A percentile compares a stretch with the other conserved stretches of the same genome.
Evolutionary conservation across 164 flowering plant genomes (phyloP).

Genomic region (Magnolia sinica): DNA sequence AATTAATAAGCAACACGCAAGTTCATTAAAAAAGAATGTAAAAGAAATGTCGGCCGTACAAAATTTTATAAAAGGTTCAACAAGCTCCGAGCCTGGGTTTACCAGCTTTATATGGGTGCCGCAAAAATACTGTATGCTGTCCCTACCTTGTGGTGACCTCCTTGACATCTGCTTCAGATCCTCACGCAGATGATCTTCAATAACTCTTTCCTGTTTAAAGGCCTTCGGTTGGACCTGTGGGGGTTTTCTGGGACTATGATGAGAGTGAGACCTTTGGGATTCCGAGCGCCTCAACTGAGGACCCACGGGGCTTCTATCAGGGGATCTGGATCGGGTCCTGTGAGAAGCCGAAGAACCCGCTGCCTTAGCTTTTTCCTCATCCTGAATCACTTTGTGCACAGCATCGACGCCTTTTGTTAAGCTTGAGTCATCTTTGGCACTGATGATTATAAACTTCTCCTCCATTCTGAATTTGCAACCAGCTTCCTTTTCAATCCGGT

Average conservation of each 20-base stretch:
- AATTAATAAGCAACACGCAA: constrained; percentile 37
- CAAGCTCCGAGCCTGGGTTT: constrained; percentile 31
- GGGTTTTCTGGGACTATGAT: constrained; percentile 46
- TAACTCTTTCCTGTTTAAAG: constrained; percentile 52
- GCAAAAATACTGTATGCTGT: constrained; percentile 41
- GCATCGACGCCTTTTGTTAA: constrained; percentile 95
- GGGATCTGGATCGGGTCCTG: constrained; percentile 59
- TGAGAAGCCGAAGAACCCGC: constrained; percentile 53
- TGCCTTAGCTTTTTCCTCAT: constrained; percentile 48
- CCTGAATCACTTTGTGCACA: constrained; percentile 77
- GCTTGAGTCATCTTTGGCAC: constrained; percentile 82
- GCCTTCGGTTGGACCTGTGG: constrained; percentile 19
- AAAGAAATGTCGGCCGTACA: neutral
- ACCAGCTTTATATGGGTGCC: constrained; percentile 38
- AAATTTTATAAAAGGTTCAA: constrained; percentile 2
- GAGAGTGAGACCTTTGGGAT: constrained; percentile 49
- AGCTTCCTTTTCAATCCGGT: constrained; percentile 75
- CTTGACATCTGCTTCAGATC: constrained; percentile 65
- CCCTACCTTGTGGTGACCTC: constrained; percentile 93
- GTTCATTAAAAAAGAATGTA: neutral
- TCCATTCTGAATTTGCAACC: constrained; percentile 95
- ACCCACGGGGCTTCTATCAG: constrained; percentile 49
- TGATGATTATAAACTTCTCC: constrained; percentile 89
- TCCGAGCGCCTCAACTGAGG: constrained; percentile 53
- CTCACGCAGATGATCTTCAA: constrained; percentile 72